A percentile compares a stretch with the other conserved stretches of the same genome.
phyloP scores from a whole-genome alignment of 768 basidiomycete genomes.

The Boletus speciosus region DNA sequence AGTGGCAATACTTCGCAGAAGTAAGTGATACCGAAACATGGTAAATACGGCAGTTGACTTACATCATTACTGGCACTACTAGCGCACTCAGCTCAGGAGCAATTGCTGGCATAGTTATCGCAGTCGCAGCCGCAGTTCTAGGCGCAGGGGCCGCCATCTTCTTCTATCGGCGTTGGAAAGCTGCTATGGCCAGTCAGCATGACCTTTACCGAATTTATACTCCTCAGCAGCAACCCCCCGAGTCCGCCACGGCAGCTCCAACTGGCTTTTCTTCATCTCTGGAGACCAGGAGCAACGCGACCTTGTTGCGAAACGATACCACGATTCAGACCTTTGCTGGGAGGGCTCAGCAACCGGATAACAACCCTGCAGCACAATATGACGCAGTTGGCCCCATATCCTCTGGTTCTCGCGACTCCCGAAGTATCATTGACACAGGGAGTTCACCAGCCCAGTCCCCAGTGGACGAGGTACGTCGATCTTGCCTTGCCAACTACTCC shows the following conservation, averaged over 20 bases:
- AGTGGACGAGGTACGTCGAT: slow-evolving; percentile 18
- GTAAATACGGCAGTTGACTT: not conserved
- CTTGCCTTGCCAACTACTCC: not conserved
- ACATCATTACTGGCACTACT: slow-evolving; percentile 1
- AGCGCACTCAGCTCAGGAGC: slow-evolving; percentile 22
- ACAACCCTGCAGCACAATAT: not conserved
- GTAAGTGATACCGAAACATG: slow-evolving; percentile 7
- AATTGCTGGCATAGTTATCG: slow-evolving; percentile 22
- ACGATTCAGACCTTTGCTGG: not conserved
- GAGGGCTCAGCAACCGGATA: slow-evolving; percentile 6
- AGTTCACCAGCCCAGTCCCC: not conserved
- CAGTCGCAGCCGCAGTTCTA: slow-evolving; percentile 10
- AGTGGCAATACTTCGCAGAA: not conserved
- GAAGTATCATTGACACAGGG: slow-evolving; percentile 3
- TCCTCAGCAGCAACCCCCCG: slow-evolving; percentile 7
- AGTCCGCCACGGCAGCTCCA: not conserved
- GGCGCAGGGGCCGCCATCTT: slow-evolving; percentile 15
- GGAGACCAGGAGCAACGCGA: slow-evolving; percentile 15
- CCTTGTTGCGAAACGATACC: slow-evolving; percentile 7
- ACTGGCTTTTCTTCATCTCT: slow-evolving; percentile 22
- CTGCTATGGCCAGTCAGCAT: slow-evolving; percentile 12
- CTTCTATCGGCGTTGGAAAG: slow-evolving; percentile 31
- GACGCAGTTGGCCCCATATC: not conserved
- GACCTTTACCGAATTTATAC: slow-evolving; percentile 11
- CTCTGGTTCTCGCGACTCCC: slow-evolving; percentile 12